Evolutionary conservation across 192 early-diverging fungal species (phyloP).

Genomic region (Coemansia sp.): DNA sequence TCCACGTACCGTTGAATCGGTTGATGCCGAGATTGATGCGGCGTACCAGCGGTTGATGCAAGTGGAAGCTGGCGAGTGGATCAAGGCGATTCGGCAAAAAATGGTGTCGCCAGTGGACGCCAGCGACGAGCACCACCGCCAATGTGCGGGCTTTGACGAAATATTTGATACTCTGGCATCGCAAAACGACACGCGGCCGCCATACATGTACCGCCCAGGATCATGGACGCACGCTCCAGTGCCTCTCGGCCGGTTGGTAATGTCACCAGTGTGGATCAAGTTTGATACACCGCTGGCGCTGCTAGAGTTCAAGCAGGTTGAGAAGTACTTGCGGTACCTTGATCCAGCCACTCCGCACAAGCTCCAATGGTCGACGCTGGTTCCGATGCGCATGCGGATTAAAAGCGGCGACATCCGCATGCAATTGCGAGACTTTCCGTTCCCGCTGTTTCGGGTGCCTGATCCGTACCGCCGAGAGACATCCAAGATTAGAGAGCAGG

Average conservation of each 20-base stretch:
- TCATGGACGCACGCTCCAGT: slow-evolving; percentile 53
- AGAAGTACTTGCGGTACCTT: slow-evolving; percentile 51
- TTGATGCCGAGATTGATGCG: slow-evolving; percentile 38
- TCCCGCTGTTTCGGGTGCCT: slow-evolving; percentile 54
- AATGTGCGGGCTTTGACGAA: slow-evolving; percentile 26
- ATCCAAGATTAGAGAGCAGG: background rate
- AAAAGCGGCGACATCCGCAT: slow-evolving; percentile 49
- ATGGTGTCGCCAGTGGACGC: slow-evolving; percentile 44
- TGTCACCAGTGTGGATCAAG: slow-evolving; percentile 44
- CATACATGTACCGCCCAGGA: slow-evolving; percentile 40
- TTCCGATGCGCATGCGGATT: slow-evolving; percentile 48
- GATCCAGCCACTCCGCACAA: slow-evolving; percentile 49
- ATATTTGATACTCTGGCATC: slow-evolving; percentile 35
- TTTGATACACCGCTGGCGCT: slow-evolving; percentile 49
- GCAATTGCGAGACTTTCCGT: slow-evolving; percentile 57
- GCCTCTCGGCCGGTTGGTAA: slow-evolving; percentile 39
- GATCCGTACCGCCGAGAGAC: slow-evolving; percentile 44
- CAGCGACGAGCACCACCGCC: background rate
- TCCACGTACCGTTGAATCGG: background rate
- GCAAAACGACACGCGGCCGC: slow-evolving; percentile 15
- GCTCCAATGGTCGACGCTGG: slow-evolving; percentile 50
- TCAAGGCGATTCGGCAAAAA: slow-evolving; percentile 41
- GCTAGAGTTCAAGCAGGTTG: slow-evolving; percentile 48
- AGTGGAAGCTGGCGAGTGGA: slow-evolving; percentile 50
- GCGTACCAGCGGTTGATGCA: slow-evolving; percentile 36